phyloP scores from a whole-genome alignment of 768 basidiomycete species.

The Collybia nuda region DNA sequence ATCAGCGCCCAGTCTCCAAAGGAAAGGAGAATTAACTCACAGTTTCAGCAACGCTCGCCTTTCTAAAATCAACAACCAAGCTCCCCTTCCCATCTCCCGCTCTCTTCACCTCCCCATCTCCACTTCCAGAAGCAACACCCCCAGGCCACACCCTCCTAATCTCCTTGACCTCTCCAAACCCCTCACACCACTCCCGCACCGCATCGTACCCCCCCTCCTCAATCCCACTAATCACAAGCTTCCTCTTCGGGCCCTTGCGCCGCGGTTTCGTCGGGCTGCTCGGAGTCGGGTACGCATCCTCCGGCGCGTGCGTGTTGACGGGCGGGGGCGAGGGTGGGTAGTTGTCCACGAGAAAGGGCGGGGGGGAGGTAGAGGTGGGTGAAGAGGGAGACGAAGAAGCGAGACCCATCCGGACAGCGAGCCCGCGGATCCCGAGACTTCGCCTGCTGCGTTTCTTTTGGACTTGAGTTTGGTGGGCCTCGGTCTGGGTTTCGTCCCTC shows the following conservation, averaged over 20 bases:
- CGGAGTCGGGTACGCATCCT: too few species aligned
- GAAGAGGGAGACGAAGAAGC: too few species aligned
- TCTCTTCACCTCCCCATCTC: conserved; percentile 1
- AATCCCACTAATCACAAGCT: conserved; percentile 4
- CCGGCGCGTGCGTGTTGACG: too few species aligned
- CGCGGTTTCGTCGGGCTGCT: too few species aligned
- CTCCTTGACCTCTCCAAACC: neutral
- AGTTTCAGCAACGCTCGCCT: conserved; percentile 35
- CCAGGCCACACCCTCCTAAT: neutral
- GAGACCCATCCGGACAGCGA: neutral
- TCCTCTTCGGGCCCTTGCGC: conserved; percentile 1
- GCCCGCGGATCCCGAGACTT: neutral
- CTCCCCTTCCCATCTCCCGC: conserved; percentile 19
- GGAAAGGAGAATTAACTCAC: conserved; percentile 20
- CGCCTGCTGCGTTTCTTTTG: neutral
- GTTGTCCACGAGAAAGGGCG: too few species aligned
- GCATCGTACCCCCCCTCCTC: neutral
- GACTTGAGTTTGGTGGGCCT: neutral
- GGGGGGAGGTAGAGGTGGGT: too few species aligned
- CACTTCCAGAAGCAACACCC: too few species aligned
- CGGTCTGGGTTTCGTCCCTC: too few species aligned
- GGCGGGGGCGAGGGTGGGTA: too few species aligned
- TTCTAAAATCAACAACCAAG: conserved; percentile 34
- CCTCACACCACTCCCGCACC: conserved; percentile 6
- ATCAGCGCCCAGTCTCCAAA: neutral